Evolutionary conservation across 495 filamentous ascomycete genomes (phyloP).

Genomic region (Penicillium lagena): DNA sequence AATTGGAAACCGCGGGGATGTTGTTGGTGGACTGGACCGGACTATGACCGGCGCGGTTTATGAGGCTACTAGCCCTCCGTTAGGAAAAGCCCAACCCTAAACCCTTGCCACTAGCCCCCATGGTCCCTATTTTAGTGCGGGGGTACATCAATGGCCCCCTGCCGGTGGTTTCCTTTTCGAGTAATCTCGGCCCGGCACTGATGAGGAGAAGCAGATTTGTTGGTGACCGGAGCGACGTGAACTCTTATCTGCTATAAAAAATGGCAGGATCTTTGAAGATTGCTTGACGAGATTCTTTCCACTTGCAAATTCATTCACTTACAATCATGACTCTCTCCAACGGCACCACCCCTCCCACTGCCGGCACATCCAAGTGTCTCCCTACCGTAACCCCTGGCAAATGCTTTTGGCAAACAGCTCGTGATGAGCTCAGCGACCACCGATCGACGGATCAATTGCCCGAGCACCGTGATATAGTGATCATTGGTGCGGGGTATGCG

Average conservation of each 20-base stretch:
- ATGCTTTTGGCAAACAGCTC: constrained; percentile 56
- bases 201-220: background rate
- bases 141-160: background rate
- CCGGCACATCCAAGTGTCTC: background rate
- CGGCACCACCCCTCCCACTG: background rate
- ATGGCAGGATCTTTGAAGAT: background rate
- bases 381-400: too few relatives aligned
- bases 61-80: too few relatives aligned
- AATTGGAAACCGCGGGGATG: too few relatives aligned
- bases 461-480: constrained; percentile 48
- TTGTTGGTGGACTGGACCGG: too few relatives aligned
- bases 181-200: background rate
- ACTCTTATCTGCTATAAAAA: background rate
- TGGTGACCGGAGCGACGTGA: background rate
- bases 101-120: too few relatives aligned
- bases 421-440: constrained; percentile 45
- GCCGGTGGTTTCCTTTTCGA: background rate
- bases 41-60: too few relatives aligned
- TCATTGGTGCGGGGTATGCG: constrained; percentile 67
- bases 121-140: background rate
- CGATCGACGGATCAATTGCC: constrained; percentile 43
- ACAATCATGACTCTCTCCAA: background rate
- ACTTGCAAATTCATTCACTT: background rate
- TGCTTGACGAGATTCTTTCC: background rate
- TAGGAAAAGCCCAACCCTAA: too few relatives aligned